Conservation (phyloP, 169 alveolate genomes). For the Cryptosporidium tyzzeri region DNA sequence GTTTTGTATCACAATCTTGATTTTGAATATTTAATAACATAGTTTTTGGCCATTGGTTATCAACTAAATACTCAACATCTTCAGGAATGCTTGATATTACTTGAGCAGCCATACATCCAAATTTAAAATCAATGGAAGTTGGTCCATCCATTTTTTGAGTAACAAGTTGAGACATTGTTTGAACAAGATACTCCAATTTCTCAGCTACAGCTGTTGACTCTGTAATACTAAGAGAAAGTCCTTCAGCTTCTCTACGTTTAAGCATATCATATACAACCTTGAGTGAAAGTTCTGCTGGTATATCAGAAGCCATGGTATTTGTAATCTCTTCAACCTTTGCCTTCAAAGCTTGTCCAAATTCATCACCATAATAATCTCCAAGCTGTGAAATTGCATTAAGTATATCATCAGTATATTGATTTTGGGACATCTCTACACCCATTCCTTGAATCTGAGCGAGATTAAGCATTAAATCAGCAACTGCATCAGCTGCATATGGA, state of each 20-base stretch:
- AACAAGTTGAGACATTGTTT: slow-evolving; percentile 49
- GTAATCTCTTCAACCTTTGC: slow-evolving; percentile 44
- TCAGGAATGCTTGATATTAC: slow-evolving; percentile 31
- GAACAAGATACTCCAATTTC: slow-evolving; percentile 47
- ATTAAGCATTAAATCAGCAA: slow-evolving; percentile 44
- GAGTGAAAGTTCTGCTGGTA: slow-evolving; percentile 58
- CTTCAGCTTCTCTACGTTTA: slow-evolving; percentile 61
- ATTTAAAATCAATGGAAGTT: slow-evolving; percentile 25
- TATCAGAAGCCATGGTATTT: slow-evolving; percentile 65
- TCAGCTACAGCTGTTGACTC: slow-evolving; percentile 47
- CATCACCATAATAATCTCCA: slow-evolving; percentile 74
- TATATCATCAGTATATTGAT: slow-evolving; percentile 44
- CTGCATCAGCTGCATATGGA: slow-evolving; percentile 75
- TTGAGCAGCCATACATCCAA: slow-evolving; percentile 74
- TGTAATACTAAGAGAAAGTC: slow-evolving; percentile 22
- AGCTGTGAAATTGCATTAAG: slow-evolving; percentile 31
- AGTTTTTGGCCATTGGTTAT: slow-evolving; percentile 48
- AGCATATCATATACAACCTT: slow-evolving; percentile 60
- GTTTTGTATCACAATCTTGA: slow-evolving; percentile 24
- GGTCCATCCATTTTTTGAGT: slow-evolving; percentile 39
- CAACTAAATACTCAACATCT: slow-evolving; percentile 52
- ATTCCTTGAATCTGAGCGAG: slow-evolving; percentile 68
- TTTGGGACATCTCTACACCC: slow-evolving; percentile 64
- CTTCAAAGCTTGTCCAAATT: slow-evolving; percentile 53
- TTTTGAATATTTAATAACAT: slow-evolving; percentile 22